phyloP scores from a whole-genome alignment of 2,329 filamentous ascomycete species.

The Fusarium aywerte region DNA sequence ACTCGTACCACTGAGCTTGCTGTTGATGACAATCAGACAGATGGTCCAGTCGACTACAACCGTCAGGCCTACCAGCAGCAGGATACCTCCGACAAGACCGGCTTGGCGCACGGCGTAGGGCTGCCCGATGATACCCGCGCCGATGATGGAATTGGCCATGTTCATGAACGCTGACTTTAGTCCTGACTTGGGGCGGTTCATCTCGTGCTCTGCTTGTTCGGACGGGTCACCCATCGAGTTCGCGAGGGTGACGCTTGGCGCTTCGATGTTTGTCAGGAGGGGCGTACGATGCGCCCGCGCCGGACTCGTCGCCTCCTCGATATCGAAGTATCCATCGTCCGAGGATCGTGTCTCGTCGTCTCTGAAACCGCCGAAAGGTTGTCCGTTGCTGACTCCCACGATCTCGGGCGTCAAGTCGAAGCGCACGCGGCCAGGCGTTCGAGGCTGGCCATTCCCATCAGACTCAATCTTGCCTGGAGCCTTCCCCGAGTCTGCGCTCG shows the following conservation, averaged over 20 bases:
- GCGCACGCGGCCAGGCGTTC: constrained; percentile 75
- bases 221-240: constrained; percentile 56
- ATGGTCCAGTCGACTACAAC: constrained; percentile 97
- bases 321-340: constrained; percentile 60
- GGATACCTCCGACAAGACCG: constrained; percentile 81
- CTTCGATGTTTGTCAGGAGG: constrained; percentile 84
- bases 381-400: constrained; percentile 46
- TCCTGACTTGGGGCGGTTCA: constrained; percentile 80
- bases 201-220: constrained; percentile 64
- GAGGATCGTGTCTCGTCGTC: constrained; percentile 37
- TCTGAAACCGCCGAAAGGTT: constrained; percentile 21
- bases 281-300: constrained; percentile 69
- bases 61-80: constrained; percentile 82
- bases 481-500: constrained; percentile 30
- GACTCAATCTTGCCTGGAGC: constrained; percentile 30
- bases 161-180: constrained; percentile 96
- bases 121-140: constrained; percentile 80
- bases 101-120: constrained; percentile 97
- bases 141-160: constrained; percentile 99
- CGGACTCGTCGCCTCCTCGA: constrained; percentile 58
- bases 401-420: constrained; percentile 71
- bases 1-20: constrained; percentile 91
- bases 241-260: constrained; percentile 78
- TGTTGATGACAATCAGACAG: constrained; percentile 95
- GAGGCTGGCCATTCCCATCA: constrained; percentile 42